These are phyloP conservation scores for Gossypium schwendimanii DNA, from an alignment of 441 rosid species.

Conservation along the genomic window DNA sequence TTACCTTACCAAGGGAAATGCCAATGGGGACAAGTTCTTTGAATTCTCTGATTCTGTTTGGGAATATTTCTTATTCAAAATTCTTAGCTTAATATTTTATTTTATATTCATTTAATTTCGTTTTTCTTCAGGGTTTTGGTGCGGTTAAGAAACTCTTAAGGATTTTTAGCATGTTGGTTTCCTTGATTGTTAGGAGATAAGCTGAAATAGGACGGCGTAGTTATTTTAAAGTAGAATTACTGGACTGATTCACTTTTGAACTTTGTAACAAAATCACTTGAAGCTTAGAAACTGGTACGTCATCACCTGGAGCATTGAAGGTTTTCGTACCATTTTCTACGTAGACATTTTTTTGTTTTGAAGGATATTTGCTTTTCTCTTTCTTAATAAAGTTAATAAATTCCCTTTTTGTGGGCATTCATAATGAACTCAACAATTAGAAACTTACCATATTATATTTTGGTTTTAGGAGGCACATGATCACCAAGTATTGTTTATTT, in stretches of 20 bases:
- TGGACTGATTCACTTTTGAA: not conserved
- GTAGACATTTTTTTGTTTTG: not conserved
- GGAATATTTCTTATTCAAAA: constrained; percentile 10
- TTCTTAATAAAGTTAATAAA: not conserved
- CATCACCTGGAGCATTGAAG: not conserved
- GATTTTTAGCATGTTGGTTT: not conserved
- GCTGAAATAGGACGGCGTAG: constrained; percentile 4
- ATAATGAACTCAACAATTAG: not conserved
- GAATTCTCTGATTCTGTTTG: not conserved
- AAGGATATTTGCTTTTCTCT: not conserved
- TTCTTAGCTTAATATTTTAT: constrained; percentile 16
- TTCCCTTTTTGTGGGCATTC: not conserved
- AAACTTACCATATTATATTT: not conserved
- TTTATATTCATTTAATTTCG: constrained; percentile 15
- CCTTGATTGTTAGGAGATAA: not conserved
- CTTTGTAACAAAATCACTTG: not conserved
- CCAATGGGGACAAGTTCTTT: not conserved
- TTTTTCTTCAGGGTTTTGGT: not conserved
- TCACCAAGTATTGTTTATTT: not conserved
- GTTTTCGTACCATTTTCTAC: not conserved
- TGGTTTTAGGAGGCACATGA: not conserved
- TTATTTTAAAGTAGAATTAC: not conserved
- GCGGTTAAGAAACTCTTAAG: not conserved
- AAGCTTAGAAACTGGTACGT: not conserved
- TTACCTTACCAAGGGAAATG: constrained; percentile 7